phyloP scores from a whole-genome alignment of 805 yeast genomes.

The Yarrowia sp. region DNA sequence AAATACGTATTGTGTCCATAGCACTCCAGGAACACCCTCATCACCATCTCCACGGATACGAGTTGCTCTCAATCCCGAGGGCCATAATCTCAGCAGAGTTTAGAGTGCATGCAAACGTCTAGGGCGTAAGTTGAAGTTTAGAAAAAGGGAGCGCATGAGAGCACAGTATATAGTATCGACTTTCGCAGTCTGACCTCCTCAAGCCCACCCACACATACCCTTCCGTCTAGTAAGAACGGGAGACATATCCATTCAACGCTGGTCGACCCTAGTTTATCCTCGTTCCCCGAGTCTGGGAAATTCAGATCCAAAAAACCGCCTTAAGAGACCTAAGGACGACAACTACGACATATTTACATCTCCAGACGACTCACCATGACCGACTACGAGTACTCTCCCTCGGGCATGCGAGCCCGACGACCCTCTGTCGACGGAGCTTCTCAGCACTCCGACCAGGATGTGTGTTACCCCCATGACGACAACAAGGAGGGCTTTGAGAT shows the following conservation, averaged over 20 bases:
- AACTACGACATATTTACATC: neutral
- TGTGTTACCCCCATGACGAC: conserved; percentile 40
- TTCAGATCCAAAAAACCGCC: conserved; percentile 37
- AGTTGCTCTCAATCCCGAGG: conserved; percentile 16
- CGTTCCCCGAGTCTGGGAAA: conserved; percentile 39
- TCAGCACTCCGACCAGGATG: conserved; percentile 38
- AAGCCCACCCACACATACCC: conserved; percentile 29
- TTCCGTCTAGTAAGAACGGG: conserved; percentile 39
- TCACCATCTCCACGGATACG: neutral
- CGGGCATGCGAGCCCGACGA: conserved; percentile 37
- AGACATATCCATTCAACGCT: conserved; percentile 38
- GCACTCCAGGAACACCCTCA: no score
- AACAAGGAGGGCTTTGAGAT: conserved; percentile 36
- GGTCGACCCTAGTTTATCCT: conserved; percentile 37
- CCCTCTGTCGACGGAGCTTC: conserved; percentile 33
- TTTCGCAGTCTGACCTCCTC: conserved; percentile 23
- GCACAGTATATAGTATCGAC: conserved; percentile 24
- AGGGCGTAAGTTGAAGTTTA: conserved; percentile 18
- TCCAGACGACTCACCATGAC: conserved; percentile 2
- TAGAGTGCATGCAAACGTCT: conserved; percentile 24
- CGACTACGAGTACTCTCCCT: conserved; percentile 12
- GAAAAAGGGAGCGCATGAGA: neutral
- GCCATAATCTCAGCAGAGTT: conserved; percentile 11
- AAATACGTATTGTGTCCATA: neutral
- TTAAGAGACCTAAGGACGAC: conserved; percentile 14